Evolutionary conservation across 306 rosid genomes (phyloP), one percentile per base, ranked within the genome.

Genomic region (Pterocarpus santalinus): DNA sequence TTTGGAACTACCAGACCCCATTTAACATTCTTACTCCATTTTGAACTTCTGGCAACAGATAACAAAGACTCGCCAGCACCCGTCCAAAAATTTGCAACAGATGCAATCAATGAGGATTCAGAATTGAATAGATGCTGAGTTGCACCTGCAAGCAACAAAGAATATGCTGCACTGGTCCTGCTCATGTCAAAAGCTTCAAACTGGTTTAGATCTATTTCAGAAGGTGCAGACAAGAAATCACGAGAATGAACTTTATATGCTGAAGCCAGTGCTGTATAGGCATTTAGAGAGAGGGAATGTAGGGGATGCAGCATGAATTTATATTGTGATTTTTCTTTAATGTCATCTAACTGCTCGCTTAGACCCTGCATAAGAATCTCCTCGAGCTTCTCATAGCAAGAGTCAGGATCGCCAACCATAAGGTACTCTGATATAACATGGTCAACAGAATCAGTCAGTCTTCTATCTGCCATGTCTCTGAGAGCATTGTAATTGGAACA

Each of bases 41-140:
- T 69, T 5, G 90, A 68, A 85, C 83, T 89, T 85, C 78, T 84
- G 65, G 79, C 77, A 60, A 90, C 90, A 66, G 52, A 81, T 76
- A 92, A 63, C 85, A 89, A 83, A 33, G 97, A 90, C 68, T 90
- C 98, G 38, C 98, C 98, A 8, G 95, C 90, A 67, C 81, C 83
- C 0, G 39, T 79, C 97, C 94, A 94, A 83, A 85, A 94, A 73
- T 88, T 88, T 39, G 96, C 90, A 70, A 82, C 90, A 11, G 91
- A 82, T 44, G 87, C 89, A 61, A 89, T 83, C 44, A 94, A 74
- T 46, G 97, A 89, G 66, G 97, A 65, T 80, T 94, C 98, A 17
- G 80, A 86, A 12, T 28, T 77, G 80, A 92, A 90, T 62, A 94
- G 92, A 84, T 89, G 89, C 72, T 94, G 92, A 65, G 91, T 78